Base-by-base conservation (phyloP, 2,329 filamentous ascomycete species). In the Pseudopyrenochaeta lycopersici region DNA sequence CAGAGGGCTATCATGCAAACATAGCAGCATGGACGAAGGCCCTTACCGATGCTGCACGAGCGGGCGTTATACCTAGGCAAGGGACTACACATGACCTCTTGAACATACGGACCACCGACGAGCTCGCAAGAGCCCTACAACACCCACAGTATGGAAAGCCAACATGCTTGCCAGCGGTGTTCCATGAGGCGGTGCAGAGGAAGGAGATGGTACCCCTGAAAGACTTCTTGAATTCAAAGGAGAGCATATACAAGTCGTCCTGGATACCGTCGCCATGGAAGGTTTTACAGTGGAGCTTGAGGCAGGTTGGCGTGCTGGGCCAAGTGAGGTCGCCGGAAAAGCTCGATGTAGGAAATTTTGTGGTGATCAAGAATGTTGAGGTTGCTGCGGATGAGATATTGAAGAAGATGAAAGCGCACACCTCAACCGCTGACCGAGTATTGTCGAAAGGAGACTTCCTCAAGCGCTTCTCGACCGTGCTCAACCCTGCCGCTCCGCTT, bases 1-100 rank as follows among this genome's bases (percentile, higher is more conserved):
- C 92, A 1, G 91, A 96, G 73, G 92, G 91, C 67, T 97, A 92
- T 78, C 79, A 82, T 17, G 91, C 92, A 38, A 97, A 97, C 73
- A 81, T 91, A 36, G 78, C 84, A 6, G 90, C 91, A 46, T 97
- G 92, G 92, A 86, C 88, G 52, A 84, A 85, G 33, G 92, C 88
- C 2, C 82, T 97, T 36, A 83, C 85, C n/a, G 81, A 85, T 46
- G 89, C 92, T 1, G 82, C 88, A 0, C 81, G 85, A 57, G 84
- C 83, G 15, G 92, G 91, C 18, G 76, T 84, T 23, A 76, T 88
- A 7, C 81, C 82, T 0, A 71, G 76, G 4, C 64, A 71, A 43
- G 71, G 68, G 20, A 64, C 58, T 7, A 70, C 70, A 7, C 77
- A 76, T 20, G 78, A 84, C 62, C 78, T 81, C 30, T 74, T 88